Conservation (phyloP, 2,329 filamentous ascomycete species). For the Geosmithia putterillii region DNA sequence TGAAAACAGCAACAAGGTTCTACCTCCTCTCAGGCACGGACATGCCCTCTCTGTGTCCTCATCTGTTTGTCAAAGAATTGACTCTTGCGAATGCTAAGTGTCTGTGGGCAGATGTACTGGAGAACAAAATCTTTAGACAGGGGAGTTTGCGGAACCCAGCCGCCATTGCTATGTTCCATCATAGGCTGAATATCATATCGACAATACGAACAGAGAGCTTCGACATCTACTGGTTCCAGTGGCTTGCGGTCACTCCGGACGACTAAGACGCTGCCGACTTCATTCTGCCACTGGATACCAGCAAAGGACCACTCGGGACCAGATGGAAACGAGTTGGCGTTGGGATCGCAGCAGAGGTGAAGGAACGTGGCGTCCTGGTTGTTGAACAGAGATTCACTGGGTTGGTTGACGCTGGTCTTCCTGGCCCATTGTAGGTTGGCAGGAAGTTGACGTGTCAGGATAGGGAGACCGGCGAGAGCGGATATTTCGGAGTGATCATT, state of each 20-base stretch:
- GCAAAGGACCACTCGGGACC: background rate
- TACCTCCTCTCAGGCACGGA: too few species aligned
- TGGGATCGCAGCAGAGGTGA: background rate
- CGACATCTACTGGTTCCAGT: background rate
- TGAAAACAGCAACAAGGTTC: too few species aligned
- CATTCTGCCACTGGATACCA: background rate
- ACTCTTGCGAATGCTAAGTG: background rate
- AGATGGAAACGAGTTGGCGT: background rate
- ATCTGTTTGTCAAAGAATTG: too few species aligned
- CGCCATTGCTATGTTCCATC: background rate
- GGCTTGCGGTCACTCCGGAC: background rate
- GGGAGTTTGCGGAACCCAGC: background rate
- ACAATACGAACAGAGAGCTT: background rate
- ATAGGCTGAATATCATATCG: background rate
- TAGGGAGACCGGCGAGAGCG: background rate
- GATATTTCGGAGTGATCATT: background rate
- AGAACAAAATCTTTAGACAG: background rate
- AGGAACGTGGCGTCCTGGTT: background rate
- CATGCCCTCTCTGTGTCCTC: too few species aligned
- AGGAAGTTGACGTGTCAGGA: background rate
- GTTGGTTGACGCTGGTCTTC: background rate
- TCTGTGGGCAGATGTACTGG: background rate
- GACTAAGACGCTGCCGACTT: background rate
- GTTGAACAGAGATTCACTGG: background rate
- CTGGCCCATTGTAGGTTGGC: background rate